A percentile compares a stretch with the other conserved stretches of the same genome.
phyloP scores from a whole-genome alignment of 495 filamentous ascomycete species.

The Trichoderma orchidacearum region DNA sequence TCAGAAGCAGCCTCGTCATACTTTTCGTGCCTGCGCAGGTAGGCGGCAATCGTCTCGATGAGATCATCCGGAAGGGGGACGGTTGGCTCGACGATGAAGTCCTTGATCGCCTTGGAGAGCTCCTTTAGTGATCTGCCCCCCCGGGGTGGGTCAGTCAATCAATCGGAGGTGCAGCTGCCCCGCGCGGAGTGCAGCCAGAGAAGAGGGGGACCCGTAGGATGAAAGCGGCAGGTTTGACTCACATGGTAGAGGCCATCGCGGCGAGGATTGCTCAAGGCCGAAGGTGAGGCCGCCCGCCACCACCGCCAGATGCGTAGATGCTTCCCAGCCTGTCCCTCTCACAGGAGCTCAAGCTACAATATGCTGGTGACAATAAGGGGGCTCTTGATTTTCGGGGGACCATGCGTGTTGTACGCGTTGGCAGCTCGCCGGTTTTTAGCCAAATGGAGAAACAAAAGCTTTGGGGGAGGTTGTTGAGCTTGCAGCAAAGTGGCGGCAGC shows the following conservation, averaged over 20 bases:
- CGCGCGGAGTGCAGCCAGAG: neutral
- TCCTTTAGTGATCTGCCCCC: constrained; percentile 38
- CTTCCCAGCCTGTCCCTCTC: neutral
- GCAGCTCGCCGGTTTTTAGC: neutral
- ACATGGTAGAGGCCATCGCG: neutral
- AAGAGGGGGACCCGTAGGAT: neutral
- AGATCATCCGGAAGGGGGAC: constrained; percentile 52
- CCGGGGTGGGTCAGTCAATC: neutral
- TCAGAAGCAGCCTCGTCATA: constrained; percentile 46
- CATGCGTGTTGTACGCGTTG: neutral
- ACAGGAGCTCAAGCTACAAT: neutral
- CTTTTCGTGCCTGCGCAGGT: constrained; percentile 42
- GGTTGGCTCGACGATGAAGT: constrained; percentile 33
- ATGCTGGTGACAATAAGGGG: neutral
- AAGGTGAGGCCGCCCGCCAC: neutral
- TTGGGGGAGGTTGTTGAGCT: neutral
- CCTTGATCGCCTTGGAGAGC: constrained; percentile 42
- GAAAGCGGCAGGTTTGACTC: neutral
- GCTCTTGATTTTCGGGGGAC: neutral
- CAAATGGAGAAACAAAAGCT: neutral
- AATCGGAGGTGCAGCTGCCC: neutral
- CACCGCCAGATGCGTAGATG: neutral
- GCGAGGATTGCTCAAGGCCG: neutral
- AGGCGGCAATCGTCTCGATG: constrained; percentile 40
- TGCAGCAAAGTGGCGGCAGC: neutral